Conservation (phyloP, 2,329 filamentous ascomycete species). For the Pezicula neosporulosa region DNA sequence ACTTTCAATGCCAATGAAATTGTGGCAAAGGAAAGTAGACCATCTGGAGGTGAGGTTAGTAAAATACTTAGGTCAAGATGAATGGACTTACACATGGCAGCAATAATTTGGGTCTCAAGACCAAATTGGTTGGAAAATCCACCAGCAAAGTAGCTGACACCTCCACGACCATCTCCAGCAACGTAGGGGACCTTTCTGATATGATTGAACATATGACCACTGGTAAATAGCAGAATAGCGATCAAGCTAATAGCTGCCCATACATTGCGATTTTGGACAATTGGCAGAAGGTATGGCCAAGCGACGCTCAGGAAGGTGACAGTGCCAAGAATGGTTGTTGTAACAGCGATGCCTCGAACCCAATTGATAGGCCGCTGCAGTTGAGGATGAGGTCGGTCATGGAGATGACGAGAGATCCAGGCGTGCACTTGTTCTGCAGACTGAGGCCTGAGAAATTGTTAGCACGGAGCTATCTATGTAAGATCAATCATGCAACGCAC, state of each 20-base stretch:
- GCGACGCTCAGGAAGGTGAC: slow-evolving; percentile 68
- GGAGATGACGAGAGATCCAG: slow-evolving; percentile 77
- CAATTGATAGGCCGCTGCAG: slow-evolving; percentile 87
- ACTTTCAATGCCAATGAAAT: slow-evolving; percentile 92
- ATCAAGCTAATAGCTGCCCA: slow-evolving; percentile 92
- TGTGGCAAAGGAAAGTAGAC: slow-evolving; percentile 79
- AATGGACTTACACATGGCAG: slow-evolving; percentile 76
- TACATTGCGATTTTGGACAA: slow-evolving; percentile 85
- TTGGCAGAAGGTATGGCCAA: slow-evolving; percentile 74
- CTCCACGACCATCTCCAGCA: slow-evolving; percentile 76
- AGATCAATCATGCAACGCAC: slow-evolving; percentile 43
- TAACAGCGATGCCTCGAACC: slow-evolving; percentile 64
- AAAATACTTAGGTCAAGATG: neutral
- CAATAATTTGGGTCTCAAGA: slow-evolving; percentile 92
- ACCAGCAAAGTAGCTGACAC: slow-evolving; percentile 82
- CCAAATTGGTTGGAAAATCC: slow-evolving; percentile 95
- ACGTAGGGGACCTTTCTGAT: slow-evolving; percentile 96
- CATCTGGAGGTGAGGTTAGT: slow-evolving; percentile 46
- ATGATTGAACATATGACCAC: slow-evolving; percentile 99
- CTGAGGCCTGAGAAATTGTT: slow-evolving; percentile 52
- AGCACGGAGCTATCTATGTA: slow-evolving; percentile 5
- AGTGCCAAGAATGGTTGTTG: slow-evolving; percentile 66
- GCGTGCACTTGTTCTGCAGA: slow-evolving; percentile 73
- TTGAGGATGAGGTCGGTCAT: slow-evolving; percentile 73
- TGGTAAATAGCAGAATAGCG: slow-evolving; percentile 86